Conservation (phyloP, 139 green algal species). For the Trebouxia sp. region DNA sequence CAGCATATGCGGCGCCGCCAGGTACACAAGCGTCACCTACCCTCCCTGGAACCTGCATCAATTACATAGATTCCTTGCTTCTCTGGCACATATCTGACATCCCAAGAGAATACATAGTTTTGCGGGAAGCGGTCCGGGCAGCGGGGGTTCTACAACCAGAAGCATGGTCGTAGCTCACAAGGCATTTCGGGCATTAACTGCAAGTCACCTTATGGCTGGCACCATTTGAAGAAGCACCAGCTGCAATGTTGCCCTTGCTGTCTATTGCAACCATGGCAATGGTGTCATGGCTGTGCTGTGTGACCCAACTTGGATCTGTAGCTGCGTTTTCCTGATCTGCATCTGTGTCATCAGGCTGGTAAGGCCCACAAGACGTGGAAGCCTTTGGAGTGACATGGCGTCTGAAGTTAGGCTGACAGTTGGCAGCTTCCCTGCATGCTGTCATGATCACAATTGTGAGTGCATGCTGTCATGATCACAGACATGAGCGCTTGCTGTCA, state of each 20-base stretch:
- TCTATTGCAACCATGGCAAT: slow-evolving; percentile 75
- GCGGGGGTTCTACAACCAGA: neutral
- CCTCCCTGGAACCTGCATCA: slow-evolving; percentile 59
- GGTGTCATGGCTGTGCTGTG: slow-evolving; percentile 62
- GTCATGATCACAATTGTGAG: neutral
- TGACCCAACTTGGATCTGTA: neutral
- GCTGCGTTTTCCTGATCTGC: neutral
- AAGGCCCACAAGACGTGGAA: slow-evolving; percentile 59
- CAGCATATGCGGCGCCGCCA: slow-evolving; percentile 71
- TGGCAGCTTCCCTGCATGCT: slow-evolving; percentile 35
- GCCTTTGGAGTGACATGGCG: slow-evolving; percentile 55
- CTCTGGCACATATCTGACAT: neutral
- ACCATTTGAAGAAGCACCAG: slow-evolving; percentile 63
- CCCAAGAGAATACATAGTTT: neutral
- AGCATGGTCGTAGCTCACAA: neutral
- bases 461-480: no score
- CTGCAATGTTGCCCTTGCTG: slow-evolving; percentile 43
- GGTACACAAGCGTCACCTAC: slow-evolving; percentile 66
- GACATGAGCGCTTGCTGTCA: no score
- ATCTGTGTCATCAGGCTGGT: slow-evolving; percentile 33
- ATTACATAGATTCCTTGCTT: no score
- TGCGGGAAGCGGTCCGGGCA: neutral
- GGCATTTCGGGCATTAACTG: neutral
- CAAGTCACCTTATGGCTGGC: slow-evolving; percentile 48
- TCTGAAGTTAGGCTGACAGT: slow-evolving; percentile 80